Evolutionary conservation across 345 rosid species (phyloP).

Genomic region (Euphorbia peplus): DNA sequence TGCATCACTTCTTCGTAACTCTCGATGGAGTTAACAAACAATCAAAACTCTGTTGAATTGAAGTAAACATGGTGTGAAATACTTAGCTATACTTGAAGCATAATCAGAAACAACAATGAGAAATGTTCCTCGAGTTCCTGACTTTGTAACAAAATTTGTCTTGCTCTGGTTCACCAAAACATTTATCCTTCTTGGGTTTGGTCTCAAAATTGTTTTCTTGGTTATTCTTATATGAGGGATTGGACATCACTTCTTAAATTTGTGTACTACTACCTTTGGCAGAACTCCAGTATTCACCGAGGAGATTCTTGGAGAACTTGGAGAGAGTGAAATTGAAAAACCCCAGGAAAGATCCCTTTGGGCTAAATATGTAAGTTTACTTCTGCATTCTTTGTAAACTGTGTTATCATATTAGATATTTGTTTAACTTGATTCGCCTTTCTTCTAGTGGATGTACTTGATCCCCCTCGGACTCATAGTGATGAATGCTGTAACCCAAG

Average conservation of each 20-base stretch:
- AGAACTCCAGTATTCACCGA: constrained; percentile 80
- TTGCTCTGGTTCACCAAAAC: neutral
- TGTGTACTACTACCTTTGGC: neutral
- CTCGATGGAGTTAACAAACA: neutral
- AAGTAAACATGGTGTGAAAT: neutral
- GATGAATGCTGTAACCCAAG: constrained; percentile 93
- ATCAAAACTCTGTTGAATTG: neutral
- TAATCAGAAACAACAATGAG: neutral
- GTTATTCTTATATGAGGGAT: neutral
- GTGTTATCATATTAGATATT: neutral
- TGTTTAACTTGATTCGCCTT: neutral
- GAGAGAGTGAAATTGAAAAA: constrained; percentile 53
- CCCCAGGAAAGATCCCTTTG: constrained; percentile 89
- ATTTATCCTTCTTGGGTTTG: neutral
- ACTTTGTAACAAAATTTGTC: neutral
- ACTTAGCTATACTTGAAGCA: neutral
- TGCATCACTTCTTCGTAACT: neutral
- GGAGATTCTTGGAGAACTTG: constrained; percentile 56
- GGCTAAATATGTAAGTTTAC: constrained; percentile 87
- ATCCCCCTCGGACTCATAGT: constrained; percentile 88
- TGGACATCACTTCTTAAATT: neutral
- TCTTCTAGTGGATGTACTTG: constrained; percentile 87
- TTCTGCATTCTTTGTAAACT: neutral
- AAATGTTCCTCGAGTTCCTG: neutral
- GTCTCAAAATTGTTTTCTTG: neutral